Evolutionary conservation across 805 yeast genomes (phyloP).

Genomic region (Spencermartinsiella europaea): DNA sequence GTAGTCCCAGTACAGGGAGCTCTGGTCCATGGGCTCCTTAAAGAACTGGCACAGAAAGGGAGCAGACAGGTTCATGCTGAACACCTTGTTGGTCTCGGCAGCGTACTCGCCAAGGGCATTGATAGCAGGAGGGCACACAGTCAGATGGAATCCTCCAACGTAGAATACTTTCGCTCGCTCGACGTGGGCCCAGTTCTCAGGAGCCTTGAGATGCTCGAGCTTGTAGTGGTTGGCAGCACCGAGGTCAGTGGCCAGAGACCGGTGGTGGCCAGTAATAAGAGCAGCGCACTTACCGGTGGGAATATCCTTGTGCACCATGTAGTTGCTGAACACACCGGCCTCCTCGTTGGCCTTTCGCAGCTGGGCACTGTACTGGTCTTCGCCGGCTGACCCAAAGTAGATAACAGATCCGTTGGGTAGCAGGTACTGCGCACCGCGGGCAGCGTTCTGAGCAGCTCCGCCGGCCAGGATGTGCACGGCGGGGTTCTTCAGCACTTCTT

Average conservation of each 20-base stretch:
- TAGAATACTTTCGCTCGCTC: conserved; percentile 77
- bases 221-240: conserved; percentile 98
- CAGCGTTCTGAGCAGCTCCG: conserved; percentile 99
- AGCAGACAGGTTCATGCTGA: conserved; percentile 85
- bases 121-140: conserved; percentile 96
- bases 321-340: conserved; percentile 84
- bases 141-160: conserved; percentile 98
- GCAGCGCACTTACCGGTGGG: conserved; percentile 99
- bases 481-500: conserved; percentile 60
- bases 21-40: conserved; percentile 79
- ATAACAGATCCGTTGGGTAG: conserved; percentile 77
- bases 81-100: conserved; percentile 69
- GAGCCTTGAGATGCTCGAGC: conserved; percentile 76
- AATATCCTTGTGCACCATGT: conserved; percentile 64
- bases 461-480: conserved; percentile 82
- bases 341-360: conserved; percentile 74
- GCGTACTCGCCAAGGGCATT: conserved; percentile 88
- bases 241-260: conserved; percentile 92
- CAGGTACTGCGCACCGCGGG: conserved; percentile 95
- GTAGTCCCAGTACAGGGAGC: conserved; percentile 82
- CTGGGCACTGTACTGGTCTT: conserved; percentile 79
- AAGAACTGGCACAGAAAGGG: conserved; percentile 96
- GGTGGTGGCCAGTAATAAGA: conserved; percentile 75
- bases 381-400: conserved; percentile 95
- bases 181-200: conserved; percentile 85